Evolutionary conservation across 148 eudicot genomes (phyloP).

Genomic region (Dianthus caryophyllus): DNA sequence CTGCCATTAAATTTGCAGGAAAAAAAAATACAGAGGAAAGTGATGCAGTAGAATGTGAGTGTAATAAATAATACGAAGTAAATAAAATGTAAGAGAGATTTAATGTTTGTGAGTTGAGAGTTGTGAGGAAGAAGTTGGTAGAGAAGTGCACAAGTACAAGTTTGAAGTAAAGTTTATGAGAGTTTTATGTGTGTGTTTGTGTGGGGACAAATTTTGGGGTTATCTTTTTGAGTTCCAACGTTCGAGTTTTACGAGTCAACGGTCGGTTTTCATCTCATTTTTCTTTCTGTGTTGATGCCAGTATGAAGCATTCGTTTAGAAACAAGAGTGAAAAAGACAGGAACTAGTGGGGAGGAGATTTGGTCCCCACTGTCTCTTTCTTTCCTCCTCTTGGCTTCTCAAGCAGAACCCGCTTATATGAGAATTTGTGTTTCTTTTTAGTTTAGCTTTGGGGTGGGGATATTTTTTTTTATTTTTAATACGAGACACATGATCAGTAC

Average conservation of each 20-base stretch:
- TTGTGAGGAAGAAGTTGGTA: neutral
- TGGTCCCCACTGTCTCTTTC: too few species aligned
- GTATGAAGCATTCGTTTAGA: too few species aligned
- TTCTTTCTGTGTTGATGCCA: too few species aligned
- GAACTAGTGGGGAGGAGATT: too few species aligned
- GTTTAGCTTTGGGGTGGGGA: too few species aligned
- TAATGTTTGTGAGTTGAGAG: neutral
- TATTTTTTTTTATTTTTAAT: too few species aligned
- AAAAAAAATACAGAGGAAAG: too few species aligned
- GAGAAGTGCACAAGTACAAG: neutral
- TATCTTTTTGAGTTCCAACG: conserved; percentile 9
- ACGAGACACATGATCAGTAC: too few species aligned
- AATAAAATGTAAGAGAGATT: neutral
- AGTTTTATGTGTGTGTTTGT: conserved; percentile 8
- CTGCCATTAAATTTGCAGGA: conserved; percentile 16
- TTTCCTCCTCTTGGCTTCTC: too few species aligned
- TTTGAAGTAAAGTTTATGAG: neutral
- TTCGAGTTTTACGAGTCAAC: neutral
- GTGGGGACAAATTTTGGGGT: conserved; percentile 1
- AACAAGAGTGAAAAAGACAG: too few species aligned
- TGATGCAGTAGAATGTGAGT: neutral
- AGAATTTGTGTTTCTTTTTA: too few species aligned
- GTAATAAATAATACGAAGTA: neutral
- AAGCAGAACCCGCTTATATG: too few species aligned
- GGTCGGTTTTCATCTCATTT: conserved; percentile 1